Percentiles rank a stretch among this genome's conserved stretches.
Conservation (phyloP, 345 rosid species). For the Streptanthus diversifolius region DNA sequence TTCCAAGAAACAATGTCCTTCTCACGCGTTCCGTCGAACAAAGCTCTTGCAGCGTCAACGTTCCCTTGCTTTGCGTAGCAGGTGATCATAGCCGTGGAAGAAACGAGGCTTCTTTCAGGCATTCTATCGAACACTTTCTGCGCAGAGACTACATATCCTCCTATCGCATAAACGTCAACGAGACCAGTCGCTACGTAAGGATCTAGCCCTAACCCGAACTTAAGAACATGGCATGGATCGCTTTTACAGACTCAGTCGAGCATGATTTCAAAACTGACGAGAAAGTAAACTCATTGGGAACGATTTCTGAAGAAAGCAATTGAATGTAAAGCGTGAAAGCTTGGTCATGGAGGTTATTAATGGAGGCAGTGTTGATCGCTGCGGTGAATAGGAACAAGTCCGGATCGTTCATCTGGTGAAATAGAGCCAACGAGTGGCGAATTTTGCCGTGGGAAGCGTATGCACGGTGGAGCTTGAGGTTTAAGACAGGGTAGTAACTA, state of each 20-base stretch:
- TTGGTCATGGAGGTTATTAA: conserved; percentile 37
- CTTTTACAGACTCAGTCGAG: conserved; percentile 38
- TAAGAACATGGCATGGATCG: conserved; percentile 55
- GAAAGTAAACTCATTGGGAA: conserved; percentile 70
- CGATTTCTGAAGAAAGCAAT: conserved; percentile 44
- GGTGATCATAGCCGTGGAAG: conserved; percentile 70
- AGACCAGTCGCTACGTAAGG: conserved; percentile 70
- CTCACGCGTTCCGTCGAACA: conserved; percentile 44
- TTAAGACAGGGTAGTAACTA: conserved; percentile 44
- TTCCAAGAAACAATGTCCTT: conserved; percentile 72
- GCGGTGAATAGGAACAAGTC: conserved; percentile 60
- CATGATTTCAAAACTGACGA: conserved; percentile 68
- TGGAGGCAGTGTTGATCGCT: conserved; percentile 49
- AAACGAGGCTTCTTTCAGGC: conserved; percentile 57
- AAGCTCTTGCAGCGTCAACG: conserved; percentile 40
- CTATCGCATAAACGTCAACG: conserved; percentile 55
- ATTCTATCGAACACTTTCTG: conserved; percentile 59
- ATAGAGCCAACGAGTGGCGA: conserved; percentile 47
- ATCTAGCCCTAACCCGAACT: conserved; percentile 58
- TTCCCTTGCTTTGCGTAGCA: conserved; percentile 66
- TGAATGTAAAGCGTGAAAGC: conserved; percentile 47
- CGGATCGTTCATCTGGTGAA: conserved; percentile 46
- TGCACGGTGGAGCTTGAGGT: conserved; percentile 80
- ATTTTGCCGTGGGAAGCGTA: conserved; percentile 60
- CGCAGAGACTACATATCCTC: conserved; percentile 57